Evolutionary conservation across 805 yeast species (phyloP), one percentile per base, ranked within the genome.

Genomic region (Clavispora carvajalis): DNA sequence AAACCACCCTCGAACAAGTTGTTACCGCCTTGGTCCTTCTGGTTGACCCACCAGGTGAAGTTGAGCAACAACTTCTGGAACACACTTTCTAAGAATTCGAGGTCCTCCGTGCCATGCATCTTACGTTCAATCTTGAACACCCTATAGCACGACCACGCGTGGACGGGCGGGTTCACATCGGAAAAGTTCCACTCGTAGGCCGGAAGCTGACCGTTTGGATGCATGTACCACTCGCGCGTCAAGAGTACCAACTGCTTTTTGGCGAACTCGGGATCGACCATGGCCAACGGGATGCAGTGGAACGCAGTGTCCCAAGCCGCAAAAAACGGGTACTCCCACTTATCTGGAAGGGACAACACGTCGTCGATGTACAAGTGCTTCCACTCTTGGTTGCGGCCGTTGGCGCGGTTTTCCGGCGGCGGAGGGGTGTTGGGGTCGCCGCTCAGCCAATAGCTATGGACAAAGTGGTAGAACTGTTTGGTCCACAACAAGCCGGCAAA

Each of bases 291-390:
- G 51, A 89, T 77, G 53, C 95, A 85, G 64, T 89, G 97, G 79
- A 89, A 89, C 0, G 96, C 95, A 4, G 95, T 82, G 62, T 89
- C 97, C 97, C 97, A 89, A 3, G 95, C 91, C 12, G 96, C 96
- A 60, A 89, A 89, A 60, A 89, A 89, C 10, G 96, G 96, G 62
- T 89, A 89, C 63, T 89, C 97, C 87, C 95, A 89, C 59, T 88
- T 90, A 59, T 89, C 97, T 2, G 96, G 96, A 71, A 89, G 74
- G 1, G 95, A 85, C 52, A 89, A 70, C 36, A 89, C 76, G 60
- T 89, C 96, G 57, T 87, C 91, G 54, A 85, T 83, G 64, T 87
- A 87, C 60, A 89, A 68, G 60, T 89, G 95, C 53, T 77, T 78
- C 97, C 97, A 89, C 41, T 85, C 89, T 54, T 77, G 74, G 63